Evolutionary conservation across 805 yeast species (phyloP).

Genomic region (Pichia cabralensis): DNA sequence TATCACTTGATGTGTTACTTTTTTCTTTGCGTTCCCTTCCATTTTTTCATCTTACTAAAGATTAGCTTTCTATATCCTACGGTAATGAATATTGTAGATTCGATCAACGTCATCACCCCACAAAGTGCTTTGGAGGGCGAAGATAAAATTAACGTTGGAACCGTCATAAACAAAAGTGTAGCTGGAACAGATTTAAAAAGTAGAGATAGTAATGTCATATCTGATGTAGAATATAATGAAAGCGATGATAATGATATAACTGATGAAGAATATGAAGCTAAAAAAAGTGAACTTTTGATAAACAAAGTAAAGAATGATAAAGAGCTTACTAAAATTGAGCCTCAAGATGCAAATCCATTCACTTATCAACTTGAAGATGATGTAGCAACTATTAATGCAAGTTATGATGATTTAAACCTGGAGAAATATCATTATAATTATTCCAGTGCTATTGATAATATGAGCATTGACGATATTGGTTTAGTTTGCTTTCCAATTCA

Average conservation of each 20-base stretch:
- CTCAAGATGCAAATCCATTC: background rate
- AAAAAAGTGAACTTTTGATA: slow-evolving; percentile 7
- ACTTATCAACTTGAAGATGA: background rate
- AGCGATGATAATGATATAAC: background rate
- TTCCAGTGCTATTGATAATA: slow-evolving; percentile 19
- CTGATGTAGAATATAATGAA: background rate
- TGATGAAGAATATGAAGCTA: background rate
- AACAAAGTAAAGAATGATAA: background rate
- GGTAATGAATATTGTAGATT: slow-evolving; percentile 1
- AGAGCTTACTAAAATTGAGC: background rate
- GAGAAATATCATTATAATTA: slow-evolving; percentile 18
- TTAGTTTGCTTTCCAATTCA: slow-evolving; percentile 23
- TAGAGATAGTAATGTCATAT: background rate
- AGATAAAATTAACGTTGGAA: slow-evolving; percentile 3
- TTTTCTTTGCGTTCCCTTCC: background rate
- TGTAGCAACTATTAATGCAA: background rate
- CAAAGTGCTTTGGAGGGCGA: slow-evolving; percentile 2
- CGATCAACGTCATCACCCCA: slow-evolving; percentile 3
- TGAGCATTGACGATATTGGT: slow-evolving; percentile 21
- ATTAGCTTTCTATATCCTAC: too few species aligned
- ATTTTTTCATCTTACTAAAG: too few species aligned
- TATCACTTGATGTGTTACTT: background rate
- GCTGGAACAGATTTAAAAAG: background rate
- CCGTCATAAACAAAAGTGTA: background rate
- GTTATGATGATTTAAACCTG: slow-evolving; percentile 4